Evolutionary conservation across 1,139 yeast genomes (phyloP).

Genomic region (Geotrichum europaeum): DNA sequence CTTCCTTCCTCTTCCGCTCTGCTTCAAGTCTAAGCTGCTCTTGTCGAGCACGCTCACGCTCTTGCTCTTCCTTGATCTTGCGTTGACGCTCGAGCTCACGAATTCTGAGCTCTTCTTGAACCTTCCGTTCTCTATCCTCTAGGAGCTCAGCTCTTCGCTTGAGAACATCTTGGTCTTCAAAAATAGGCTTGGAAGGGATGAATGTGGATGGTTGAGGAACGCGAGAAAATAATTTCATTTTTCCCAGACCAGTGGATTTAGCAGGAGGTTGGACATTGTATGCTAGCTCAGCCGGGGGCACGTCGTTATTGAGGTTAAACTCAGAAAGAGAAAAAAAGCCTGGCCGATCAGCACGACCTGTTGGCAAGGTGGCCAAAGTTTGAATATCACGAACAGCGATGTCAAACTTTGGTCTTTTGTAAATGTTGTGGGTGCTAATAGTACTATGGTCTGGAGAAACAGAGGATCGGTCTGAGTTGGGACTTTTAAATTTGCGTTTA

Average conservation of each 20-base stretch:
- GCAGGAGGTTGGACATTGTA: not conserved
- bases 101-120: not conserved
- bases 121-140: not conserved
- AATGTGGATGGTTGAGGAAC: not conserved
- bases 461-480: not conserved
- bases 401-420: conserved; percentile 16
- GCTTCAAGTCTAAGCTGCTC: conserved; percentile 9
- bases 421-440: not conserved
- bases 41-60: not conserved
- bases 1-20: conserved; percentile 6
- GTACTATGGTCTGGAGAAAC: not conserved
- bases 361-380: conserved; percentile 5
- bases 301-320: not conserved
- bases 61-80: conserved; percentile 1
- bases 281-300: not conserved
- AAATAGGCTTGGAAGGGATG: conserved; percentile 7
- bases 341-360: conserved; percentile 8
- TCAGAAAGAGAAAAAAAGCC: conserved; percentile 13
- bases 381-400: conserved; percentile 10
- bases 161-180: conserved; percentile 10
- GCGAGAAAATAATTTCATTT: conserved; percentile 2
- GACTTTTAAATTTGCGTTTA: not conserved
- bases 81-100: not conserved
- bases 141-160: conserved; percentile 7
- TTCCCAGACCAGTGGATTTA: not conserved